These are phyloP conservation scores for Solanum clarkiae DNA, from an alignment of 257 asterid genomes.

Conservation along the genomic window DNA sequence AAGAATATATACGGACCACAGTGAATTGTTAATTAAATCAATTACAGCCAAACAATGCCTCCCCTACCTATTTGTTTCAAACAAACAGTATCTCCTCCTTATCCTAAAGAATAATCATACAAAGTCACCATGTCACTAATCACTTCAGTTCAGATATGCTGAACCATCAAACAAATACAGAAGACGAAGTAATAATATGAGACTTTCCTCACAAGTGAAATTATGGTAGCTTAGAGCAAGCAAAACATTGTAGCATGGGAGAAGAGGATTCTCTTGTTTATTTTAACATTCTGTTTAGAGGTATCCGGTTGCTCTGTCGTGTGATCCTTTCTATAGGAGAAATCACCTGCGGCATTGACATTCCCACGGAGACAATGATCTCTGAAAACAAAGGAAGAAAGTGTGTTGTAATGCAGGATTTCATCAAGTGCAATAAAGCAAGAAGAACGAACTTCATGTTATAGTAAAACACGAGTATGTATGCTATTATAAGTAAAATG, in stretches of 20 bases:
- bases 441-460: not conserved
- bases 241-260: not conserved
- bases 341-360: constrained; percentile 83
- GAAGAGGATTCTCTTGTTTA: not conserved
- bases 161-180: not conserved
- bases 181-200: not conserved
- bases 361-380: constrained; percentile 84
- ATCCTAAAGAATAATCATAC: not conserved
- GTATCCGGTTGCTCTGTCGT: constrained; percentile 24
- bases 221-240: not conserved
- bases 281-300: constrained; percentile 35
- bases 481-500: not conserved
- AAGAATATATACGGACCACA: not conserved
- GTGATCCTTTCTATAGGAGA: constrained; percentile 36
- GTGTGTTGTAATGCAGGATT: not conserved
- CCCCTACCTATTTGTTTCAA: not conserved
- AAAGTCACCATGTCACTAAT: not conserved
- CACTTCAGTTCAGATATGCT: not conserved
- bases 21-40: not conserved
- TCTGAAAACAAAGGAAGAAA: constrained; percentile 31
- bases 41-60: not conserved
- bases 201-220: not conserved
- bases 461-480: not conserved
- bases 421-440: not conserved
- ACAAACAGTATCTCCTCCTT: not conserved